phyloP scores from a whole-genome alignment of 352 stramenopile species.

The Globisporangium camurandrum region DNA sequence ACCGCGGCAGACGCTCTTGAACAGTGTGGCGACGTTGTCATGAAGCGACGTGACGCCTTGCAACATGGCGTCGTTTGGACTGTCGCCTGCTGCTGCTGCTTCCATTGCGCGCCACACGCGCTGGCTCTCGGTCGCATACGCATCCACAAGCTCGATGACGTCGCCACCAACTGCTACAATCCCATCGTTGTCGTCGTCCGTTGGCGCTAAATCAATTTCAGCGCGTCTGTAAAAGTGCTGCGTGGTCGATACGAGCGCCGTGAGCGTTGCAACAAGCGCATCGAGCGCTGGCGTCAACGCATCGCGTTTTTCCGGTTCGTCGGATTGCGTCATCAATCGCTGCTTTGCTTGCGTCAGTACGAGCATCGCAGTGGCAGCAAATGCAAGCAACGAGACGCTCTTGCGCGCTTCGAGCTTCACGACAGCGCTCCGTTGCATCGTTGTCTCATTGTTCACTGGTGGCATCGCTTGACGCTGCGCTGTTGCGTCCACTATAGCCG shows the following conservation, averaged over 20 bases:
- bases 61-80: slow-evolving; percentile 31
- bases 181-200: slow-evolving; percentile 62
- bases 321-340: slow-evolving; percentile 30
- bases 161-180: slow-evolving; percentile 55
- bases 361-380: slow-evolving; percentile 52
- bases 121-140: slow-evolving; percentile 39
- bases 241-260: slow-evolving; percentile 30
- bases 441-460: too few relatives aligned
- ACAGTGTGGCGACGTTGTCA: slow-evolving; percentile 46
- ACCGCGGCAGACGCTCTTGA: slow-evolving; percentile 71
- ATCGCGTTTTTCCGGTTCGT: slow-evolving; percentile 19
- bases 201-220: slow-evolving; percentile 59
- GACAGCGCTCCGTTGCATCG: slow-evolving; percentile 44
- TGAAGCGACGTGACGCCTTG: slow-evolving; percentile 44
- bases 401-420: slow-evolving; percentile 56
- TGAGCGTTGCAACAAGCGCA: slow-evolving; percentile 29
- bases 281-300: slow-evolving; percentile 28
- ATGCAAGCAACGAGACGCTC: slow-evolving; percentile 40
- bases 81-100: slow-evolving; percentile 9
- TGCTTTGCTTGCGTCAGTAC: too few relatives aligned
- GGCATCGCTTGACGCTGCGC: too few relatives aligned
- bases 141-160: slow-evolving; percentile 44
- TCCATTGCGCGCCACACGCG: too few relatives aligned
- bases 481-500: too few relatives aligned
- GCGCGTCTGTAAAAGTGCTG: slow-evolving; percentile 57